A percentile compares a stretch with the other conserved stretches of the same genome.
phyloP scores from a whole-genome alignment of 2,329 filamentous ascomycete species.

The Calycina marina region DNA sequence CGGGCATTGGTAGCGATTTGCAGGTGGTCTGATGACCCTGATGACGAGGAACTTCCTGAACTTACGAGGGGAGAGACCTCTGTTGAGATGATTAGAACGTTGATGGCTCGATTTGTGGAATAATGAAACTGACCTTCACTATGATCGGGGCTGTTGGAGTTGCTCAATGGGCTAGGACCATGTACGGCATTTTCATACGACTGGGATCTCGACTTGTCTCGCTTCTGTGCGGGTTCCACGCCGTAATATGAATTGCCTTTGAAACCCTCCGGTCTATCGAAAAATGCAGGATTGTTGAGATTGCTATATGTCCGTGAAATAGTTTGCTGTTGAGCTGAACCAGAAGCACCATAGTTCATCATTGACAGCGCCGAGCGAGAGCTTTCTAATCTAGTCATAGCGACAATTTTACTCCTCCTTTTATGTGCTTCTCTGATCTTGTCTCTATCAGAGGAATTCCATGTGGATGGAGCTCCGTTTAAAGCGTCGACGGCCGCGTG shows the following conservation, averaged over 20 bases:
- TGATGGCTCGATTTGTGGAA: neutral
- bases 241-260: conserved; percentile 4
- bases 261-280: conserved; percentile 12
- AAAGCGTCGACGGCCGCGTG: conserved; percentile 46
- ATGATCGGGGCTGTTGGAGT: conserved; percentile 12
- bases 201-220: conserved; percentile 10
- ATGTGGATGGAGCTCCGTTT: conserved; percentile 36
- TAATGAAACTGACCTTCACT: conserved; percentile 18
- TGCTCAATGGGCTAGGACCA: conserved; percentile 16
- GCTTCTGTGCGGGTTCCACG: conserved; percentile 5
- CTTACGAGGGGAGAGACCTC: conserved; percentile 16
- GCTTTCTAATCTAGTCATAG: conserved; percentile 14
- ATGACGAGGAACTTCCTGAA: conserved; percentile 15
- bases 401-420: conserved; percentile 18
- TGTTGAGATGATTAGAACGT: conserved; percentile 8
- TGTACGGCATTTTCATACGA: conserved; percentile 19
- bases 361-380: conserved; percentile 12
- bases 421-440: conserved; percentile 21
- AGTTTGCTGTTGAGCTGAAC: conserved; percentile 5
- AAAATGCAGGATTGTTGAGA: conserved; percentile 18
- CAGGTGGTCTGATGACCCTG: conserved; percentile 16
- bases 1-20: conserved; percentile 10
- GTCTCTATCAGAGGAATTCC: conserved; percentile 26
- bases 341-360: conserved; percentile 8
- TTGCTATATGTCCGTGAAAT: conserved; percentile 16